Evolutionary conservation across 75 land plant species (phyloP), one percentile per base, ranked within the genome.

Genomic region (Cunninghamia lanceolata): DNA sequence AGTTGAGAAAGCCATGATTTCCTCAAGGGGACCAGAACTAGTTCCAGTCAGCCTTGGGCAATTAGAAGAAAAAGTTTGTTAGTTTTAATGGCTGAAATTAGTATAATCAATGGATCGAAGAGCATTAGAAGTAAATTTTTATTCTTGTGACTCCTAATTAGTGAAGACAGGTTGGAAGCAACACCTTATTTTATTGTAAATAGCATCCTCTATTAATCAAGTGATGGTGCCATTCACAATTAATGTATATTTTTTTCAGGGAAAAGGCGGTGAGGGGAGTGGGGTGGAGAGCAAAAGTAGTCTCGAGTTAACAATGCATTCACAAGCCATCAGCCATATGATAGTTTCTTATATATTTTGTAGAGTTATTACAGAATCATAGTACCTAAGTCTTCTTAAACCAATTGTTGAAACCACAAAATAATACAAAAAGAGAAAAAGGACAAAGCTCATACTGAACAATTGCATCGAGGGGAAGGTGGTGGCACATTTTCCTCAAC

Each of bases 391-490:
- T 71, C 34, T 32, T 32, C 75, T 13, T 71, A 34, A 71, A 30
- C 75, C 35, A 71, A 71, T 85, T 32, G 28, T 47, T 34, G 30
- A 86, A 74, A 17, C 40, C 83, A 50, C 11, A 79, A 78, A 81
- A 82, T 30, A 85, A 74, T 82, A 42, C 52, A 86, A 2, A 45
- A 19, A 10, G 45, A 13, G 11, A 35, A 71, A 76, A 46, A 79
- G 53, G 28, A 28, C 16, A 45, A 87, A 38, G 38, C 34, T 30
- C 89, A 21, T 92, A 98, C 99, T 83, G 99, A 90, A 83, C 96
- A 94, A 86, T 96, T 96, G 84, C 96, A 98, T 21, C 99, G 91
- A 42, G 95, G 96, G n/a, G 99, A 93, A 63, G 99, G 99, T 2
- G 93, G 90, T 9, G 99, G 93, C 40, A 95, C 99, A 91, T 98